Conservation (phyloP, 768 basidiomycete species). For the Macrolepiota dolichaula region DNA sequence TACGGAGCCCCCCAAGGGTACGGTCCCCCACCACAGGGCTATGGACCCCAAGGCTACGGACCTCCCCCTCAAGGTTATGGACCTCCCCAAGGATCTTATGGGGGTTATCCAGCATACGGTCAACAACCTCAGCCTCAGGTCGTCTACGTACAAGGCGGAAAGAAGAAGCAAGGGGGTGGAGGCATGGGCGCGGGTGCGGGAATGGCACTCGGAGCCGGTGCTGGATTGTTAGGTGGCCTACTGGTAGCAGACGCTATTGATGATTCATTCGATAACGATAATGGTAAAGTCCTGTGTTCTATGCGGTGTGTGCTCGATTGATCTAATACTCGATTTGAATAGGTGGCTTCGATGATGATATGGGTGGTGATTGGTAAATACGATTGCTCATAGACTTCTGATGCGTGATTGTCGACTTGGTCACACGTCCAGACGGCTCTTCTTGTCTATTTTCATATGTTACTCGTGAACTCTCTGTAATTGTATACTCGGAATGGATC, state of each 20-base stretch:
- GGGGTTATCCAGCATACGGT: conserved; percentile 3
- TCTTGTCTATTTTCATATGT: neutral
- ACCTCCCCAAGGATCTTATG: neutral
- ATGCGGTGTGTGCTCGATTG: neutral
- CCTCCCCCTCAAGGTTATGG: neutral
- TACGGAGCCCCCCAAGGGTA: conserved; percentile 7
- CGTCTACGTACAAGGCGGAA: conserved; percentile 20
- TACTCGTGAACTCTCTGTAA: neutral
- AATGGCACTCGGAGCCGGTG: conserved; percentile 47
- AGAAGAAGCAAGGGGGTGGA: conserved; percentile 28
- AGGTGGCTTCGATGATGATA: neutral
- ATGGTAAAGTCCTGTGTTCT: neutral
- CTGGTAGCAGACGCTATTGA: conserved; percentile 53
- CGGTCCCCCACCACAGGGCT: neutral
- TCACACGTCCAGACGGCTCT: neutral
- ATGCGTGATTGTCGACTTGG: neutral
- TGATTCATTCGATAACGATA: conserved; percentile 23
- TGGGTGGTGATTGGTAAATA: neutral
- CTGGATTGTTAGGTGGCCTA: conserved; percentile 62
- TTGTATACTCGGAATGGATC: neutral
- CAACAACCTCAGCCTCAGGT: conserved; percentile 22
- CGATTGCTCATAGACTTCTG: neutral
- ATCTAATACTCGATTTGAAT: neutral
- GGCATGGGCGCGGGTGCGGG: conserved; percentile 41
- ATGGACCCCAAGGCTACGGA: neutral